Conservation (phyloP, 495 filamentous ascomycete species). For the Ascobolus immersus region DNA sequence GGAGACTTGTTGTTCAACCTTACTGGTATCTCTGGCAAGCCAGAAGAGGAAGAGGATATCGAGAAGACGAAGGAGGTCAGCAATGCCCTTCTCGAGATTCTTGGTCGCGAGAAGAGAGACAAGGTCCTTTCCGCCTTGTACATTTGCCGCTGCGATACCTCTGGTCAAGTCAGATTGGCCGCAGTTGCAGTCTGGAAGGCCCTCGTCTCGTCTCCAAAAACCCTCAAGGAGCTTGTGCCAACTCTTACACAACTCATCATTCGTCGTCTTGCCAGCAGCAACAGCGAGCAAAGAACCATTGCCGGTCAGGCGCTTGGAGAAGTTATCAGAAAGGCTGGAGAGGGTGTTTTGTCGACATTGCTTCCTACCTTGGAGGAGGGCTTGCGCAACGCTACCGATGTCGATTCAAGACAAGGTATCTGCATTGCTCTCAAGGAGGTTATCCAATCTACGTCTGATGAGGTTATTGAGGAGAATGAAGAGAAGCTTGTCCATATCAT, state of each 20-base stretch:
- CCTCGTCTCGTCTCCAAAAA: slow-evolving; percentile 72
- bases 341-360: slow-evolving; percentile 66
- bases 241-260: slow-evolving; percentile 87
- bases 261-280: slow-evolving; percentile 74
- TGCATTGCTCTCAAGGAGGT: slow-evolving; percentile 87
- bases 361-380: slow-evolving; percentile 85
- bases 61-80: slow-evolving; percentile 57
- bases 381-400: slow-evolving; percentile 63
- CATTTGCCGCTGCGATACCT: slow-evolving; percentile 93
- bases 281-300: slow-evolving; percentile 96
- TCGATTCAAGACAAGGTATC: slow-evolving; percentile 88
- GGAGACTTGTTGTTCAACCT: slow-evolving; percentile 94
- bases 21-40: slow-evolving; percentile 70
- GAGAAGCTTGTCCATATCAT: slow-evolving; percentile 85
- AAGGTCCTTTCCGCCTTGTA: slow-evolving; percentile 87
- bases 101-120: slow-evolving; percentile 85
- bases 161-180: slow-evolving; percentile 67
- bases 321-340: slow-evolving; percentile 84
- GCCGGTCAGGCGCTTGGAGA: slow-evolving; percentile 91
- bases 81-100: slow-evolving; percentile 69
- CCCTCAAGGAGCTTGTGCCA: slow-evolving; percentile 80
- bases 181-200: slow-evolving; percentile 92
- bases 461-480: slow-evolving; percentile 80
- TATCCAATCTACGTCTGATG: slow-evolving; percentile 69
- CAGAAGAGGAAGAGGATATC: slow-evolving; percentile 60